Conservation (phyloP, 345 rosid species). For the Linum trigynum region DNA sequence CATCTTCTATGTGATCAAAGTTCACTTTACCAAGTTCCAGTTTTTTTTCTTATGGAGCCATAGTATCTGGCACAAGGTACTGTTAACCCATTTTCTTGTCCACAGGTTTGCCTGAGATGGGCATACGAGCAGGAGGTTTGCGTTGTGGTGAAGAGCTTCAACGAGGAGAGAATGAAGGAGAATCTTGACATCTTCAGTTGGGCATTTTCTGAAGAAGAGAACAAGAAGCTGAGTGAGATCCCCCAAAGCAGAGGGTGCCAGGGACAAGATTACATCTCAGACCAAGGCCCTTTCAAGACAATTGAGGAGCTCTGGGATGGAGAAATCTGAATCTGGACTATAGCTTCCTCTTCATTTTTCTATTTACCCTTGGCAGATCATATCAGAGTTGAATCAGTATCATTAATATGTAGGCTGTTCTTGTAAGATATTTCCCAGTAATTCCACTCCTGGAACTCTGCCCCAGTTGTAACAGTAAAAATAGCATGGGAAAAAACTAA, state of each 20-base stretch:
- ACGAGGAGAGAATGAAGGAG: slow-evolving; percentile 42
- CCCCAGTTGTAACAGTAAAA: neutral
- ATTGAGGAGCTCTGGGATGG: slow-evolving; percentile 40
- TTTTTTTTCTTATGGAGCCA: no score
- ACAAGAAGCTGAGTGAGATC: slow-evolving; percentile 30
- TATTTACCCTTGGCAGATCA: neutral
- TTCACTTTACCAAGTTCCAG: no score
- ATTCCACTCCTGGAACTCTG: neutral
- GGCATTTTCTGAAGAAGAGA: slow-evolving; percentile 41
- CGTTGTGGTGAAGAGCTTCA: slow-evolving; percentile 51
- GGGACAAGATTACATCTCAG: slow-evolving; percentile 25
- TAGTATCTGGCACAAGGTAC: no score
- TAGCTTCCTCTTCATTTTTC: no score
- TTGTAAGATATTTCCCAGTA: neutral
- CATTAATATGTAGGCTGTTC: neutral
- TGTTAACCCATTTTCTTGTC: no score
- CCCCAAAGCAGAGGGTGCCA: slow-evolving; percentile 35
- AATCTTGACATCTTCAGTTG: slow-evolving; percentile 52
- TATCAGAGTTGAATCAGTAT: neutral
- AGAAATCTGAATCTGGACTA: slow-evolving; percentile 18
- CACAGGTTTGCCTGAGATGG: slow-evolving; percentile 61
- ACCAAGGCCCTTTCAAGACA: slow-evolving; percentile 29
- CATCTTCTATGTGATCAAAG: neutral
- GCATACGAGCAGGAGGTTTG: slow-evolving; percentile 41
- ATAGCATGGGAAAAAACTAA: neutral